These are phyloP conservation scores for Posidonia oceanica DNA, from an alignment of 116 monocot genomes.

Conservation along the genomic window DNA sequence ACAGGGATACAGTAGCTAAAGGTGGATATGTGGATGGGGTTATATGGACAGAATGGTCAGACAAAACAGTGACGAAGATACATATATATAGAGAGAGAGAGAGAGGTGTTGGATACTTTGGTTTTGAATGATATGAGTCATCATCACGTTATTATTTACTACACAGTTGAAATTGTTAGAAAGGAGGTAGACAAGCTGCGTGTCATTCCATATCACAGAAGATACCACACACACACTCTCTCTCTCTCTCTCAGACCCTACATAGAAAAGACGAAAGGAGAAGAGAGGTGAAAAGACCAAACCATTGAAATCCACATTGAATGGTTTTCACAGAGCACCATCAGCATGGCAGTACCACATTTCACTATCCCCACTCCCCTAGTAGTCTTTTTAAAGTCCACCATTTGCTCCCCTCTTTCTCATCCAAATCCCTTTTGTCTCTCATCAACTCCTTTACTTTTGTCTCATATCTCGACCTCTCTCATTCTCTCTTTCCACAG, in stretches of 20 bases:
- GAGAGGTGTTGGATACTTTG: not conserved
- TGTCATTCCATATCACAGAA: slow-evolving; percentile 18
- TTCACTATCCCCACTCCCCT: slow-evolving; percentile 10
- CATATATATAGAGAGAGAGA: slow-evolving; percentile 1
- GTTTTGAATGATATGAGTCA: slow-evolving; percentile 6
- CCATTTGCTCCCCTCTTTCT: slow-evolving; percentile 1
- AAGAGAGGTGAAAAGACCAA: slow-evolving; percentile 7
- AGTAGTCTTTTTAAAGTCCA: slow-evolving; percentile 13
- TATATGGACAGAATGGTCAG: slow-evolving; percentile 3
- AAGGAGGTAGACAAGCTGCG: slow-evolving; percentile 5
- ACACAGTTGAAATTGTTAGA: not conserved
- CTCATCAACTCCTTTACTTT: not conserved
- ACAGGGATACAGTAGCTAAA: not conserved
- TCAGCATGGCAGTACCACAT: slow-evolving; percentile 11
- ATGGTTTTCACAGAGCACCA: slow-evolving; percentile 19
- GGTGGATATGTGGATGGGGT: not conserved
- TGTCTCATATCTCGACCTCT: not conserved
- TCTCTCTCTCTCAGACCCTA: slow-evolving; percentile 2
- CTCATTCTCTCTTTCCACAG: not conserved
- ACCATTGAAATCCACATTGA: slow-evolving; percentile 25
- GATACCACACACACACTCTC: slow-evolving; percentile 1
- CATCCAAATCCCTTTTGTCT: slow-evolving; percentile 14
- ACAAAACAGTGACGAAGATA: slow-evolving; percentile 1
- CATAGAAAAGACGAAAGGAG: slow-evolving; percentile 2
- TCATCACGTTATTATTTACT: slow-evolving; percentile 8